Evolutionary conservation across 805 yeast species (phyloP).

Genomic region (Wickerhamiella parazyma): DNA sequence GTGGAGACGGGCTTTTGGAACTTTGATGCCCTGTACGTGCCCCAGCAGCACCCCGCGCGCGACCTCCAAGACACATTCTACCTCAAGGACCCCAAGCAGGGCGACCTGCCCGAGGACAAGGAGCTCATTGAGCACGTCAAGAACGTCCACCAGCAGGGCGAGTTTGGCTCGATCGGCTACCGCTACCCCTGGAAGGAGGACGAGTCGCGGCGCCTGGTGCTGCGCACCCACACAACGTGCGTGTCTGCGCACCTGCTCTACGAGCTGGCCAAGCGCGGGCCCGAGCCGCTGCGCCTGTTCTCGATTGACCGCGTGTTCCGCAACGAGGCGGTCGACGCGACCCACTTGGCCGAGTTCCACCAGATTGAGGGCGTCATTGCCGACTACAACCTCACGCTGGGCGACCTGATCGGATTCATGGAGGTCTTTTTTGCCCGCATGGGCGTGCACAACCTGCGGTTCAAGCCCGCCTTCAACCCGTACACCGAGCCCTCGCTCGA

Average conservation of each 20-base stretch:
- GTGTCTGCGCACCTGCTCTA: constrained; percentile 81
- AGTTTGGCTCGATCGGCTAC: constrained; percentile 91
- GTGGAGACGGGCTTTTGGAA: constrained; percentile 99
- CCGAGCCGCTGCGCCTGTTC: constrained; percentile 81
- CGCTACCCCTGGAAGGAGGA: constrained; percentile 94
- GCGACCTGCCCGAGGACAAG: constrained; percentile 71
- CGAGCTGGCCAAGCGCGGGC: constrained; percentile 58
- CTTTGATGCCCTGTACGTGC: constrained; percentile 90
- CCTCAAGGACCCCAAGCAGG: constrained; percentile 78
- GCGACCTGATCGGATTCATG: constrained; percentile 97
- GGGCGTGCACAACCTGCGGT: constrained; percentile 93
- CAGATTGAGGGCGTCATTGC: constrained; percentile 99
- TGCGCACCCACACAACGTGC: constrained; percentile 97
- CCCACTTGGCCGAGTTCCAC: constrained; percentile 98
- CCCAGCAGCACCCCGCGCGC: constrained; percentile 99
- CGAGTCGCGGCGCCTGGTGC: constrained; percentile 80
- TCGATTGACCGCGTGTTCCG: constrained; percentile 98
- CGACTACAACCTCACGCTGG: constrained; percentile 85
- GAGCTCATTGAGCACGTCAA: constrained; percentile 65
- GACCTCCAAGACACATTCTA: constrained; percentile 98
- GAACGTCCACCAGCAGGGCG: constrained; percentile 78
- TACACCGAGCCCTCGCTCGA: constrained; percentile 98
- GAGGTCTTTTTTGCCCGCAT: constrained; percentile 89
- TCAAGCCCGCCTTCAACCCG: constrained; percentile 98
- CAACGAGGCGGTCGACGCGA: constrained; percentile 98